Conservation (phyloP, 2,329 filamentous ascomycete genomes). For the Sclerotiophoma versabilis region DNA sequence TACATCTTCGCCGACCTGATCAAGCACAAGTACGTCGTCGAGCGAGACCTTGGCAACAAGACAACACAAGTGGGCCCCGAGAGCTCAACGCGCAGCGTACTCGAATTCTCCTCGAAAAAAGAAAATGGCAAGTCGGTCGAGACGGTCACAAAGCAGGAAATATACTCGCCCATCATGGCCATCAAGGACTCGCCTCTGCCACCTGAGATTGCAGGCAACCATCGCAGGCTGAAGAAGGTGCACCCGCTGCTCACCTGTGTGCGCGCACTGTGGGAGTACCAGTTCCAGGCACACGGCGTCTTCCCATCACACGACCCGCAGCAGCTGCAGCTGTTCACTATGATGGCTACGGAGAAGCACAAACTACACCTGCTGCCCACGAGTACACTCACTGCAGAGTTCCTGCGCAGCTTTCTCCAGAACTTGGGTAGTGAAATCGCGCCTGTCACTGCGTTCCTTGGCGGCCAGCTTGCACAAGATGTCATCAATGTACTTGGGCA, state of each 20-base stretch:
- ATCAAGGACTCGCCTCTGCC: constrained; percentile 78
- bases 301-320: constrained; percentile 59
- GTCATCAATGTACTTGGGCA: constrained; percentile 95
- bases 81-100: constrained; percentile 77
- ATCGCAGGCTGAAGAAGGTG: constrained; percentile 75
- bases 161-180: constrained; percentile 87
- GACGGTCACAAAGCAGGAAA: constrained; percentile 87
- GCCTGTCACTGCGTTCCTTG: constrained; percentile 86
- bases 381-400: constrained; percentile 60
- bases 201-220: constrained; percentile 71
- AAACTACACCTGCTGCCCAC: constrained; percentile 63
- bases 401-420: constrained; percentile 84
- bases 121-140: constrained; percentile 73
- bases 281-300: constrained; percentile 56
- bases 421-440: constrained; percentile 85
- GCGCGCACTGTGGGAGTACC: constrained; percentile 89
- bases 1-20: constrained; percentile 95
- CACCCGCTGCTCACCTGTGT: constrained; percentile 84
- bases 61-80: constrained; percentile 67
- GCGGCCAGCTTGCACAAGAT: constrained; percentile 90
- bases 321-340: constrained; percentile 76
- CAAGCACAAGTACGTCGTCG: constrained; percentile 86
- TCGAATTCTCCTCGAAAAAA: constrained; percentile 71
- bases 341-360: constrained; percentile 78
- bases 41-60: constrained; percentile 82